Percentiles rank a stretch among this genome's conserved stretches.
phyloP scores from a whole-genome alignment of 1,284 basidiomycete species.

The Wallemia ichthyophaga region DNA sequence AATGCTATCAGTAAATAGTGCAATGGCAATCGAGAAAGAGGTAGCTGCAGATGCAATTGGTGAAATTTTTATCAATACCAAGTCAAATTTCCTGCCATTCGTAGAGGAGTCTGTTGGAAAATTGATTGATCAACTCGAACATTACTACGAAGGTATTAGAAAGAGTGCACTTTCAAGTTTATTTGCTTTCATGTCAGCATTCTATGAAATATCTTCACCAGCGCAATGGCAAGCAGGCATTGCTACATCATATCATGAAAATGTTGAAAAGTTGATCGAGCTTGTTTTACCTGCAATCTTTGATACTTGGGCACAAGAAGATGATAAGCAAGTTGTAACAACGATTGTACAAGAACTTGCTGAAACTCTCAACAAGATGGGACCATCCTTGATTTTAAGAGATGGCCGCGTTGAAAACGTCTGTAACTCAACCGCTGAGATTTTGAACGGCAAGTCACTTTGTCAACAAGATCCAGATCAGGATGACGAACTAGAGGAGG shows the following conservation, averaged over 20 bases:
- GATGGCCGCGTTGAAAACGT: slow-evolving; percentile 33
- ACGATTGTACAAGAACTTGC: slow-evolving; percentile 58
- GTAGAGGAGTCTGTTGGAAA: slow-evolving; percentile 37
- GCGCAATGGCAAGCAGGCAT: slow-evolving; percentile 53
- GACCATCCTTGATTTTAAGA: slow-evolving; percentile 35
- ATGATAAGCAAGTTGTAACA: slow-evolving; percentile 78
- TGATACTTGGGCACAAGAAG: slow-evolving; percentile 76
- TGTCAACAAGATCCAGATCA: slow-evolving; percentile 92
- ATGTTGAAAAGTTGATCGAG: slow-evolving; percentile 52
- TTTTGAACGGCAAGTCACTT: slow-evolving; percentile 70
- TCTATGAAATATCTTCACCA: slow-evolving; percentile 62
- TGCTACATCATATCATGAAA: slow-evolving; percentile 29
- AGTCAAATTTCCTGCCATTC: slow-evolving; percentile 63
- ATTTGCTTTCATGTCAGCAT: slow-evolving; percentile 65
- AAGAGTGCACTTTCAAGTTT: slow-evolving; percentile 75
- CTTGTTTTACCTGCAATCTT: slow-evolving; percentile 46
- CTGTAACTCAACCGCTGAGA: slow-evolving; percentile 43
- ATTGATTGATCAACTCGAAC: slow-evolving; percentile 48
- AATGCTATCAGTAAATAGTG: slow-evolving; percentile 59
- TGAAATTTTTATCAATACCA: slow-evolving; percentile 58
- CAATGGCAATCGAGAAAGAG: slow-evolving; percentile 96
- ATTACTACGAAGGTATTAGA: slow-evolving; percentile 95
- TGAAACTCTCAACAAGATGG: slow-evolving; percentile 68
- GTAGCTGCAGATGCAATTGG: slow-evolving; percentile 92
- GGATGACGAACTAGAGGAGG: slow-evolving; percentile 44